Base-by-base conservation (phyloP, 257 asterid species). In the Salvia splendens region DNA sequence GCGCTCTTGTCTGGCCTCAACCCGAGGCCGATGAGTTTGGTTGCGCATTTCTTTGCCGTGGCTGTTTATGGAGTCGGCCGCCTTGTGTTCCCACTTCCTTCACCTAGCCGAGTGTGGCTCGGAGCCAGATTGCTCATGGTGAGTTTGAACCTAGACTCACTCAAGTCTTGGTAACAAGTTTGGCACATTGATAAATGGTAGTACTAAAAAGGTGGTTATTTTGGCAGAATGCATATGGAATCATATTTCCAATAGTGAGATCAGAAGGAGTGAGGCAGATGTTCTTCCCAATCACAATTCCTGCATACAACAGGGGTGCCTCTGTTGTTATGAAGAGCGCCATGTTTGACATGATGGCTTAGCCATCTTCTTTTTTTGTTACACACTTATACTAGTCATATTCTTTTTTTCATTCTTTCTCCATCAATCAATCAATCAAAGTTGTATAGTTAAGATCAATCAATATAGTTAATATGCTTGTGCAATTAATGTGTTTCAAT, bases 201-300 rank as follows among this genome's bases (percentile, higher is more conserved):
- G 48, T 38, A 36, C 48, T 59, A 43, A 61, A 61, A 61, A 8
- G 16, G 40, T 14, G 24, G 2, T 3, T 36, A 0, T 35, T 50
- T 1, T 11, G 58, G 73, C 83, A 81, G 86, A 76, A 68, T 49
- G 89, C 86, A 11, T 84, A 75, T 35, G 84, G 84, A 0, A 81
- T 84, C 41, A 84, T 84, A 8, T 73, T 84, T 62, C 86, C 89
- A 1, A 84, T 84, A 1, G 84, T 84, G 56, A 84, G 71, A 61
- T 82, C 89, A 0, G 86, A 81, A 74, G 89, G 89, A 30, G 83
- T 79, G 53, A 69, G 86, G 71, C 84, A 84, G 51, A 81, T 84
- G 89, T 84, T 81, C 77, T 84, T 84, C 83, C 89, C 89, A 41
- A 67, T 72, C 45, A 81, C 89, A 30, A 75, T 81, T 52, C 77